Evolutionary conservation across 805 yeast genomes (phyloP).

Genomic region (Zygoascus flipseniorum): DNA sequence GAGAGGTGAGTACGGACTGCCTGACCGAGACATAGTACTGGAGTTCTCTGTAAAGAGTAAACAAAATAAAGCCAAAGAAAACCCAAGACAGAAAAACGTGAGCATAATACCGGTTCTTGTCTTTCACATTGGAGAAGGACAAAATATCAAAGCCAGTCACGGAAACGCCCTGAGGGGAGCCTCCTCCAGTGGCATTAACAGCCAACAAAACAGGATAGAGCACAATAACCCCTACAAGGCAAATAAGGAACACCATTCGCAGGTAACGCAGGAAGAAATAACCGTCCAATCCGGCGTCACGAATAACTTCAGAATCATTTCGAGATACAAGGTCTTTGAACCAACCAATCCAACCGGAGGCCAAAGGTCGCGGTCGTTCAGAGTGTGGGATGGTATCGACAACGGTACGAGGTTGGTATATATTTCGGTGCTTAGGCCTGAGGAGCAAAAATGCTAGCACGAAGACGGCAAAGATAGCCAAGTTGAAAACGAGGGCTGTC

Average conservation of each 20-base stretch:
- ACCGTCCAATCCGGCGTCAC: conserved; percentile 91
- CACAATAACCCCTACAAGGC: conserved; percentile 46
- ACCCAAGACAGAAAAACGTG: conserved; percentile 78
- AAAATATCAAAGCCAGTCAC: conserved; percentile 64
- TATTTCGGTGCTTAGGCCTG: conserved; percentile 57
- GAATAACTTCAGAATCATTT: conserved; percentile 66
- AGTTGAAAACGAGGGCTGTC: conserved; percentile 62
- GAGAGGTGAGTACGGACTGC: conserved; percentile 70
- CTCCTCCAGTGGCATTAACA: conserved; percentile 58
- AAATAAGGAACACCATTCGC: conserved; percentile 43
- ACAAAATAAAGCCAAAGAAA: conserved; percentile 62
- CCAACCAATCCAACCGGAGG: conserved; percentile 67
- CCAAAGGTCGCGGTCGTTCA: conserved; percentile 59
- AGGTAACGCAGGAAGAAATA: conserved; percentile 81
- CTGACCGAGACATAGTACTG: conserved; percentile 68
- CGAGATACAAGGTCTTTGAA: conserved; percentile 50
- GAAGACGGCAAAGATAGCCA: conserved; percentile 56
- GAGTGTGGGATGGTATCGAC: conserved; percentile 42
- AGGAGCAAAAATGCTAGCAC: conserved; percentile 53
- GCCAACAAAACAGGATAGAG: conserved; percentile 72
- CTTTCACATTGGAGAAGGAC: conserved; percentile 66
- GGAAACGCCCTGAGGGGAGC: conserved; percentile 39
- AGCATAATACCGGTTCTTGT: conserved; percentile 64
- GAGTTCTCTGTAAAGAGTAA: conserved; percentile 74
- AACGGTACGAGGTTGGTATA: conserved; percentile 76